Base-by-base conservation (phyloP, 2,329 filamentous ascomycete species). In the Paecilomyces formosus region DNA sequence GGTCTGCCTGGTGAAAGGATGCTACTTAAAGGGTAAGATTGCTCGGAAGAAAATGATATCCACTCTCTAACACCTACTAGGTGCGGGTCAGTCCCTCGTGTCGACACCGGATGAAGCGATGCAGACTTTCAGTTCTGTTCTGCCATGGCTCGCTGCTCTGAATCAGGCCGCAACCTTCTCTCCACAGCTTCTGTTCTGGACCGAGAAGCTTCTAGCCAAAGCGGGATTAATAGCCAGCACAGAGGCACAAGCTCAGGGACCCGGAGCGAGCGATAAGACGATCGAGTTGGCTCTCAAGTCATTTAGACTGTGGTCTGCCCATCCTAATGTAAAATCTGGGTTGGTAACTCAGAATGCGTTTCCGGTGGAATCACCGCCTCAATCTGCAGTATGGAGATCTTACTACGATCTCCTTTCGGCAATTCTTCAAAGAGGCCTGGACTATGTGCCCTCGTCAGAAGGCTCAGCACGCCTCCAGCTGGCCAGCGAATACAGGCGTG, bases 321-420 rank as follows among this genome's bases (percentile, higher is more conserved):
- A 76, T 61, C 71, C 72, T 28, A 58, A 66, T 22, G 67, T 74
- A 30, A 75, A 73, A 45, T 60, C 64, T 4, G 55, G 57, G 22
- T 63, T 62, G 9, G n/a, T 61, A 15, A 39, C 54, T 39, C 63
- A 66, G 51, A 59, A 58, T 55, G 64, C 64, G 21, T 63, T 62
- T 53, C 53, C 59, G 24, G 60, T 65, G 0, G 65, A 63, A n/a
- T 59, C 67, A 21, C 63, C 61, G 3, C 65, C 70, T 1, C 71
- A 67, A 39, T 62, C 68, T 8, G 79, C 85, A 49, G 85, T 96
- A 52, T 97, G 92, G 92, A 86, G 84, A 66, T 85, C 90, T 62
- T 97, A 97, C 72, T 96, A 96, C 70, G 77, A 85, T 52, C 85
- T 88, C 1, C 77, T 97, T 18, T 95, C 92, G 1, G 80, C 80